These are phyloP conservation scores for Solanum pinnatisectum DNA, from an alignment of 257 asterid genomes.

Conservation along the genomic window DNA sequence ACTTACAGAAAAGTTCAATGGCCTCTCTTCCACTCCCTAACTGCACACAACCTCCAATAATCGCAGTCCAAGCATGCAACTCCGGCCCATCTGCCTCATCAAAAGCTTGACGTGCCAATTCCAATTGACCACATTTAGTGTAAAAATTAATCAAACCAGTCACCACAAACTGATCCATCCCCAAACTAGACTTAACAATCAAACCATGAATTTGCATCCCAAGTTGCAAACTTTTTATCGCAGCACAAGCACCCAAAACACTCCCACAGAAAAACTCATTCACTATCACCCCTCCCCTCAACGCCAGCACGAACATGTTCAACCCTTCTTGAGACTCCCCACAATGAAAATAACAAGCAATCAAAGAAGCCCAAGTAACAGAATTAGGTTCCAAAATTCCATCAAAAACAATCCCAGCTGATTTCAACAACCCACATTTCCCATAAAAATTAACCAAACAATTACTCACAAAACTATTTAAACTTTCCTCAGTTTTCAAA, in stretches of 20 bases:
- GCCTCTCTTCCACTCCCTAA: constrained; percentile 40
- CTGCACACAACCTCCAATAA: constrained; percentile 66
- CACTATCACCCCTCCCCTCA: constrained; percentile 38
- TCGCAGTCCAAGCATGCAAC: constrained; percentile 72
- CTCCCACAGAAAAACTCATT: constrained; percentile 54
- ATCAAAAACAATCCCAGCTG: constrained; percentile 51
- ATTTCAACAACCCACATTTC: constrained; percentile 52
- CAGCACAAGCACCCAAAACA: constrained; percentile 57
- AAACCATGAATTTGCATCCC: constrained; percentile 66
- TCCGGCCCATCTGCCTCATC: constrained; percentile 36
- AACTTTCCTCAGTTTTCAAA: constrained; percentile 24
- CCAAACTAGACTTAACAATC: constrained; percentile 38
- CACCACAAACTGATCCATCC: constrained; percentile 45
- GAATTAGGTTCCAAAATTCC: constrained; percentile 38
- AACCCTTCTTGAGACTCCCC: constrained; percentile 54
- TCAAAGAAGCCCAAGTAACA: constrained; percentile 60
- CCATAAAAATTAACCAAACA: constrained; percentile 69
- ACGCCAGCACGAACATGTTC: constrained; percentile 39
- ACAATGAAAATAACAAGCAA: constrained; percentile 39
- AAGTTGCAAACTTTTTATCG: constrained; percentile 24
- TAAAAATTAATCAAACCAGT: constrained; percentile 63
- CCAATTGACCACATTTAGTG: constrained; percentile 54
- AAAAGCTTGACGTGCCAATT: constrained; percentile 41
- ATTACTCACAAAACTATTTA: constrained; percentile 40
- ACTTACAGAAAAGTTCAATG: constrained; percentile 29